Evolutionary conservation across 2,329 filamentous ascomycete genomes (phyloP).

Genomic region (Plenodomus tracheiphilus): DNA sequence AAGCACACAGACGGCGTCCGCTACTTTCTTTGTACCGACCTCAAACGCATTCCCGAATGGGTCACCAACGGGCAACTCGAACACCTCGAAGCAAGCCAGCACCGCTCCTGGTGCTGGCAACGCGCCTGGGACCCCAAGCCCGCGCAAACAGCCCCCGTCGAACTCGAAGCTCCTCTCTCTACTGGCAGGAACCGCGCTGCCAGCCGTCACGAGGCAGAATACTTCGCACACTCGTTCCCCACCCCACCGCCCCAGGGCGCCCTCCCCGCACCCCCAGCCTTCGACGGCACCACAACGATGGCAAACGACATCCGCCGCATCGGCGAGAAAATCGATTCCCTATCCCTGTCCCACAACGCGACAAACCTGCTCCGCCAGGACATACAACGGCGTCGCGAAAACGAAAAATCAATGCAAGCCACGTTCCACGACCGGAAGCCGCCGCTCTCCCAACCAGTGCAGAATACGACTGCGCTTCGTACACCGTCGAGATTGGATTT

Average conservation of each 20-base stretch:
- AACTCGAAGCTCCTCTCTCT: constrained; percentile 30
- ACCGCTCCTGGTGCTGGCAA: constrained; percentile 43
- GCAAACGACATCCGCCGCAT: constrained; percentile 35
- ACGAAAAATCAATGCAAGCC: constrained; percentile 33
- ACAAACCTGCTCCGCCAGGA: constrained; percentile 14
- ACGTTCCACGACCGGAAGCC: constrained; percentile 26
- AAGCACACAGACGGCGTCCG: constrained; percentile 42
- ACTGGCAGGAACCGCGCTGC: constrained; percentile 1
- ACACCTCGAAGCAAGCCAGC: constrained; percentile 35
- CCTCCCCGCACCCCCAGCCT: constrained; percentile 10
- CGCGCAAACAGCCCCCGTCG: constrained; percentile 26
- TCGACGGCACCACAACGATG: constrained; percentile 28
- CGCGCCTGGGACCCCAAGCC: constrained; percentile 34
- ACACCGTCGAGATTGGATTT: constrained; percentile 6
- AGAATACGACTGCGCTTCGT: constrained; percentile 1
- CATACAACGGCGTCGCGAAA: constrained; percentile 28
- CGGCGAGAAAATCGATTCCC: constrained; percentile 37
- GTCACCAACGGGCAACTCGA: constrained; percentile 32
- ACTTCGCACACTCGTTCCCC: constrained; percentile 2
- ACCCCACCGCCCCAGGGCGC: constrained; percentile 13
- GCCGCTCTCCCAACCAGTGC: neutral
- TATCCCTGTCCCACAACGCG: constrained; percentile 20
- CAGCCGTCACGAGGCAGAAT: constrained; percentile 3
- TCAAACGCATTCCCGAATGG: constrained; percentile 45
- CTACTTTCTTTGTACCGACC: constrained; percentile 47